Conservation (phyloP, 257 asterid species). For the Przewalskia tangutica region DNA sequence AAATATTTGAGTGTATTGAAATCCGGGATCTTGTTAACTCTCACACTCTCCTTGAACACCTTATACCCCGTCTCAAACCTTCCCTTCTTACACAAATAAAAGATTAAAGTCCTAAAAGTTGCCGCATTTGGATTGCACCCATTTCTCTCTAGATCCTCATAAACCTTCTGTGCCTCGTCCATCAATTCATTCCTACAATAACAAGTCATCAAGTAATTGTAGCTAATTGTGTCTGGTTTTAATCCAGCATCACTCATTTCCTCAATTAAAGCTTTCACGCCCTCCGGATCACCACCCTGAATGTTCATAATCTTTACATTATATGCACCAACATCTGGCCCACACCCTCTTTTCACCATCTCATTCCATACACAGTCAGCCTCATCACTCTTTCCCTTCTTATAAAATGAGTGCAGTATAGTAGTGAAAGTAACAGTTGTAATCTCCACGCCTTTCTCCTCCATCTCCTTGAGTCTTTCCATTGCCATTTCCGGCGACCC, state of each 20-base stretch:
- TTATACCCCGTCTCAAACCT: conserved; percentile 44
- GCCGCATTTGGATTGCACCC: conserved; percentile 51
- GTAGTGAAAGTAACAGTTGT: conserved; percentile 33
- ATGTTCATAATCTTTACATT: conserved; percentile 48
- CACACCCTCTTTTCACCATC: conserved; percentile 38
- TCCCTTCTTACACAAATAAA: conserved; percentile 43
- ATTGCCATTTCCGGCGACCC: conserved; percentile 45
- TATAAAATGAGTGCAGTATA: conserved; percentile 44
- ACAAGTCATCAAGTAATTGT: conserved; percentile 63
- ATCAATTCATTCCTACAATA: conserved; percentile 48
- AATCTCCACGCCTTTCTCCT: conserved; percentile 42
- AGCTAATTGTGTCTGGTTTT: conserved; percentile 48
- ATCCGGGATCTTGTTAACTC: conserved; percentile 54
- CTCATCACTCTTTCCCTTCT: conserved; percentile 39
- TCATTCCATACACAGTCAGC: conserved; percentile 64
- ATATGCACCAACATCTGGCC: conserved; percentile 56
- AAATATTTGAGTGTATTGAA: conserved; percentile 61
- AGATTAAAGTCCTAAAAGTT: conserved; percentile 57
- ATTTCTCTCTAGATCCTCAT: conserved; percentile 36
- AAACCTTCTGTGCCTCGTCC: conserved; percentile 65
- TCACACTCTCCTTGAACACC: conserved; percentile 62
- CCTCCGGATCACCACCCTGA: conserved; percentile 36
- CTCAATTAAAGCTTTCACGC: conserved; percentile 47
- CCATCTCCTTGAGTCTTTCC: conserved; percentile 46
- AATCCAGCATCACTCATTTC: conserved; percentile 49